Evolutionary conservation across 371 early-diverging fungal species (phyloP).

Genomic region (Mucor plumbeus): DNA sequence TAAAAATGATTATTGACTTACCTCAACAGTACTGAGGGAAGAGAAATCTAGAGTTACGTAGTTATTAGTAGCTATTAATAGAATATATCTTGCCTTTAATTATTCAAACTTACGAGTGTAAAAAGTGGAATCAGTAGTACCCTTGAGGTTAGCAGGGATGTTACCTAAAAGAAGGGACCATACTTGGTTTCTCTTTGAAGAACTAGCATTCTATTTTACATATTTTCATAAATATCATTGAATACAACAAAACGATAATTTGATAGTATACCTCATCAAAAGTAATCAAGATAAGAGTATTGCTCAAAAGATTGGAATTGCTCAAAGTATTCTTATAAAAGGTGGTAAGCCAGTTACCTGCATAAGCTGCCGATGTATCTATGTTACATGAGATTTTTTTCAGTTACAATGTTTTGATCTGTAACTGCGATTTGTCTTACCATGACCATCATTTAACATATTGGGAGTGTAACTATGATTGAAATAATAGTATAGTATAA

Average conservation of each 20-base stretch:
- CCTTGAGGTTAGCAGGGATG: slow-evolving; percentile 35
- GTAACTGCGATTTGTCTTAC: slow-evolving; percentile 7
- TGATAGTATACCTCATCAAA: slow-evolving; percentile 33
- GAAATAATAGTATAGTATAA: background rate
- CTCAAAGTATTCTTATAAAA: slow-evolving; percentile 37
- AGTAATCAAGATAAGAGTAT: slow-evolving; percentile 36
- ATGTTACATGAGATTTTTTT: background rate
- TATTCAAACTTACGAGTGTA: slow-evolving; percentile 53
- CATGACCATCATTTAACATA: slow-evolving; percentile 40
- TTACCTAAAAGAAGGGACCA: slow-evolving; percentile 40
- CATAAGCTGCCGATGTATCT: slow-evolving; percentile 39
- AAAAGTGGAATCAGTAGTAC: slow-evolving; percentile 53
- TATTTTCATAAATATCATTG: too few relatives aligned
- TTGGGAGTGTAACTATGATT: slow-evolving; percentile 35
- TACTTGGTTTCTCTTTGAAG: slow-evolving; percentile 32
- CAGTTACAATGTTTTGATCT: slow-evolving; percentile 1
- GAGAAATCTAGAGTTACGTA: slow-evolving; percentile 41
- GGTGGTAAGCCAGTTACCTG: slow-evolving; percentile 35
- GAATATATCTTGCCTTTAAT: background rate
- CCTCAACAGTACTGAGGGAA: slow-evolving; percentile 59
- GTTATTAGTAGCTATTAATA: background rate
- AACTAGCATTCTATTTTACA: slow-evolving; percentile 7
- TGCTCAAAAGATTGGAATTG: slow-evolving; percentile 26
- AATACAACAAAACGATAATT: too few relatives aligned
- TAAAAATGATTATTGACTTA: slow-evolving; percentile 5